Base-by-base conservation (phyloP, 2,329 filamentous ascomycete species). In the Fusarium mangiferae region DNA sequence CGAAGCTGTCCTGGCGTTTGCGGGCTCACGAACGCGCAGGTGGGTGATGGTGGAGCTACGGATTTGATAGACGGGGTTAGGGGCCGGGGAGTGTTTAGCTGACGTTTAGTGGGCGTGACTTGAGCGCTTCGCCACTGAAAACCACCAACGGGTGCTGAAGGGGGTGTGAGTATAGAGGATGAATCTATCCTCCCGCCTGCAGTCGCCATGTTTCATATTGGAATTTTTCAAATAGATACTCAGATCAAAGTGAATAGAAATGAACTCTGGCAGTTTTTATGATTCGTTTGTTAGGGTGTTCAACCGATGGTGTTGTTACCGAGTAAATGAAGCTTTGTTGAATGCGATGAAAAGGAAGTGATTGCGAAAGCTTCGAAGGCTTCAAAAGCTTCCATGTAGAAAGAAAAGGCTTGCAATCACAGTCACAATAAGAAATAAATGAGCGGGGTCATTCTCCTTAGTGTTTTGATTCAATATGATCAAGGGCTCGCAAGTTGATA, bases 11-110 rank as follows among this genome's bases (percentile, higher is more conserved):
- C 64, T 66, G 42, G 64, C 39, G 64, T 65, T 62, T 54, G 62
- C 60, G 42, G 60, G 57, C 64, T 68, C 66, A 74, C 66, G 48
- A 64, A 61, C 74, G 71, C 60, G 64, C 54, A 26, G 30, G 41
- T 33, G 7, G 45, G 18, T 36, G 55, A 58, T 61, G 45, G 65
- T 55, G 28, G 59, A 60, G 63, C 49, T 49, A 46, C 46, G 46
- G 60, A 60, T 55, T 58, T 58, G 54, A 54, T 64, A 55, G n/a
- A 26, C 22, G 68, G 33, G 35, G 24, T 61, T 68, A 56, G 63
- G 62, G 35, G 20, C 24, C 24, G 24, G 24, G 24, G 14, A 28
- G 68, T 67, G 46, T 62, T 35, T 45, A 39, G 52, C 42, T 46
- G 62, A 17, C 28, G n/a, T 38, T 61, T 61, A 35, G 51, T 61